Conservation (phyloP, 2,329 filamentous ascomycete genomes). For the Claviceps fusiformis region DNA sequence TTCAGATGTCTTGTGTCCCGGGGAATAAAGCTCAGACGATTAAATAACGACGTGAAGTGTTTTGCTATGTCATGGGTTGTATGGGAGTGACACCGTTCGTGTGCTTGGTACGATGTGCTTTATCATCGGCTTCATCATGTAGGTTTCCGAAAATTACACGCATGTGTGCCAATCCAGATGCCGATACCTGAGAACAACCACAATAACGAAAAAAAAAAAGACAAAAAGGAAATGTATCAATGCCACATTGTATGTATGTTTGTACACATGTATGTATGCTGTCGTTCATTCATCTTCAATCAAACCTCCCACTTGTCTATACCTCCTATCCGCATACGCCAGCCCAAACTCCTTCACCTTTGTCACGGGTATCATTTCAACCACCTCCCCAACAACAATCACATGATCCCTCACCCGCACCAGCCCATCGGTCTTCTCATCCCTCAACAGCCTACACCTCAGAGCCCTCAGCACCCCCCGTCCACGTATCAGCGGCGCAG, state of each 20-base stretch:
- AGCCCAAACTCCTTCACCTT: conserved; percentile 28
- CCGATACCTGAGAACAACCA: not conserved
- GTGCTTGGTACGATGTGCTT: too few relatives aligned
- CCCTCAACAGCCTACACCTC: conserved; percentile 27
- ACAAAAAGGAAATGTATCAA: not conserved
- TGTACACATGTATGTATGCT: not conserved
- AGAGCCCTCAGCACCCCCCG: conserved; percentile 40
- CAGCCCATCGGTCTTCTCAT: conserved; percentile 26
- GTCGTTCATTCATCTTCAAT: conserved; percentile 11
- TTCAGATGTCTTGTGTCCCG: too few relatives aligned
- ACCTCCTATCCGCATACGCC: conserved; percentile 35
- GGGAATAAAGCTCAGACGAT: too few relatives aligned
- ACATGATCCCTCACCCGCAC: conserved; percentile 37
- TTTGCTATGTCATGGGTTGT: too few relatives aligned
- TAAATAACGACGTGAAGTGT: too few relatives aligned
- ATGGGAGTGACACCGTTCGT: too few relatives aligned
- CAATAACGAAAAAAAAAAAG: too few relatives aligned
- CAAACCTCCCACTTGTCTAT: conserved; percentile 28
- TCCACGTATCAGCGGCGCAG: conserved; percentile 31
- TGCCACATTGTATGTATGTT: too few relatives aligned
- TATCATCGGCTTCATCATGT: too few relatives aligned
- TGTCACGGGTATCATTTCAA: conserved; percentile 26
- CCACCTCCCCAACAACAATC: conserved; percentile 37
- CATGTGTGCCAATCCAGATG: too few relatives aligned
- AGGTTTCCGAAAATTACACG: too few relatives aligned